Percentiles rank a stretch among this genome's conserved stretches.
Evolutionary conservation across 495 filamentous ascomycete genomes (phyloP).

Genomic region (Letharia columbiana): DNA sequence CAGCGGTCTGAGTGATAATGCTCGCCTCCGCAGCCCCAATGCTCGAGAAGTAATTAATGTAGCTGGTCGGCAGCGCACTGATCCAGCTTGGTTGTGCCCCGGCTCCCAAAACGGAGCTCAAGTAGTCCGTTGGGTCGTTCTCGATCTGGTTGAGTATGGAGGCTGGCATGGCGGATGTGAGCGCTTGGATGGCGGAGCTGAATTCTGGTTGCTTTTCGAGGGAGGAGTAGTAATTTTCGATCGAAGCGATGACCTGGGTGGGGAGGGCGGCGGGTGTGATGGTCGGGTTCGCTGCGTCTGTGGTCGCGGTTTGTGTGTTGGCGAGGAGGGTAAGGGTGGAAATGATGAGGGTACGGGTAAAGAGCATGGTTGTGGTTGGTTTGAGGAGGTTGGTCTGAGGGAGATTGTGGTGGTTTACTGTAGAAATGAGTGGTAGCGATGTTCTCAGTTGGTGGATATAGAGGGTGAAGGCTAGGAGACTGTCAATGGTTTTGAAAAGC

Average conservation of each 20-base stretch:
- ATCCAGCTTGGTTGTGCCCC: neutral
- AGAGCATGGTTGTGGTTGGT: conserved; percentile 8
- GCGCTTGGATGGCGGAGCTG: neutral
- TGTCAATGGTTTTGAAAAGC: neutral
- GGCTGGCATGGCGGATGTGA: conserved; percentile 5
- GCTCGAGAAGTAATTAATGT: neutral
- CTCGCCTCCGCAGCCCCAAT: conserved; percentile 1
- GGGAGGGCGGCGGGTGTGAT: neutral
- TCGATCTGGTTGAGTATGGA: neutral
- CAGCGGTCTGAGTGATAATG: neutral
- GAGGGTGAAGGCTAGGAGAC: neutral
- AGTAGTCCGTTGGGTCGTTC: neutral
- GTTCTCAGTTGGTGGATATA: neutral
- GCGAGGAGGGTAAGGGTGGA: conserved; percentile 10
- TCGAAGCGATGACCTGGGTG: neutral
- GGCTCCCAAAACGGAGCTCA: neutral
- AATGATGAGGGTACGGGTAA: conserved; percentile 1
- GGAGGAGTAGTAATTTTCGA: neutral
- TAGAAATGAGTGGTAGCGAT: neutral
- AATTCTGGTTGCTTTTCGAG: neutral
- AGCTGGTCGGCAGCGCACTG: conserved; percentile 4
- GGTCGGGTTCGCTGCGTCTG: neutral
- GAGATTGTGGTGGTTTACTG: neutral
- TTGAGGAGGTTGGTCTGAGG: neutral
- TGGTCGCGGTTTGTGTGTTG: neutral